Evolutionary conservation across 495 filamentous ascomycete genomes (phyloP).

Genomic region (Antarctomyces pellizariae): DNA sequence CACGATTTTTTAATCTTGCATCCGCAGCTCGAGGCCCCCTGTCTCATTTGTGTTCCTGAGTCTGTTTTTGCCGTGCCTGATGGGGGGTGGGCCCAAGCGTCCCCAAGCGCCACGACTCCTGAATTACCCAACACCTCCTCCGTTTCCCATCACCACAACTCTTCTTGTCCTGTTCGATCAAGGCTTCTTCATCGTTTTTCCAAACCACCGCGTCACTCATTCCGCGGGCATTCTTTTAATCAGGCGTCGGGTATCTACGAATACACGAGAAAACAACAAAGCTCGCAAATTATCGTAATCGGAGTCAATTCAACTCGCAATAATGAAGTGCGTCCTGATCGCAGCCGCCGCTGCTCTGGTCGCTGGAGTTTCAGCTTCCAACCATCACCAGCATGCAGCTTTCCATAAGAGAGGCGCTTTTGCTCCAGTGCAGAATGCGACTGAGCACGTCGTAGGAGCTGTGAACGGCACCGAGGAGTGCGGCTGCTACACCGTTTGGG

Average conservation of each 20-base stretch:
- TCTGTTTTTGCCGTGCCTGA: too few relatives aligned
- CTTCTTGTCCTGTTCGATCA: too few relatives aligned
- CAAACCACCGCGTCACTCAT: conserved; percentile 83
- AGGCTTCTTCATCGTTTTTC: too few relatives aligned
- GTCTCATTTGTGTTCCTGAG: too few relatives aligned
- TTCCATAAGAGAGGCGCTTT: too few relatives aligned
- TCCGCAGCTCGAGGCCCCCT: too few relatives aligned
- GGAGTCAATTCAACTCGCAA: conserved; percentile 3
- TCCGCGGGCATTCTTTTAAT: conserved; percentile 75
- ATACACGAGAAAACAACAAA: conserved; percentile 2
- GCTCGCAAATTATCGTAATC: neutral
- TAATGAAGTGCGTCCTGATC: conserved; percentile 12
- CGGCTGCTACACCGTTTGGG: conserved; percentile 43
- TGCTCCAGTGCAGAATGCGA: conserved; percentile 26
- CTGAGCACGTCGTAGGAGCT: conserved; percentile 16
- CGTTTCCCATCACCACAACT: too few relatives aligned
- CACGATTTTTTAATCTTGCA: too few relatives aligned
- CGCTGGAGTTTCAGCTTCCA: conserved; percentile 33
- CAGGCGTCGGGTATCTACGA: neutral
- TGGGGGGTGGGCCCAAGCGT: too few relatives aligned
- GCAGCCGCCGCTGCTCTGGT: conserved; percentile 31
- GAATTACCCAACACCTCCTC: too few relatives aligned
- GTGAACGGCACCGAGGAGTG: conserved; percentile 22
- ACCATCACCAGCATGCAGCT: conserved; percentile 37
- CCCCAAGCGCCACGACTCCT: too few relatives aligned